These are phyloP conservation scores for Microthlaspi erraticum DNA, from an alignment of 345 rosid genomes.

Conservation along the genomic window DNA sequence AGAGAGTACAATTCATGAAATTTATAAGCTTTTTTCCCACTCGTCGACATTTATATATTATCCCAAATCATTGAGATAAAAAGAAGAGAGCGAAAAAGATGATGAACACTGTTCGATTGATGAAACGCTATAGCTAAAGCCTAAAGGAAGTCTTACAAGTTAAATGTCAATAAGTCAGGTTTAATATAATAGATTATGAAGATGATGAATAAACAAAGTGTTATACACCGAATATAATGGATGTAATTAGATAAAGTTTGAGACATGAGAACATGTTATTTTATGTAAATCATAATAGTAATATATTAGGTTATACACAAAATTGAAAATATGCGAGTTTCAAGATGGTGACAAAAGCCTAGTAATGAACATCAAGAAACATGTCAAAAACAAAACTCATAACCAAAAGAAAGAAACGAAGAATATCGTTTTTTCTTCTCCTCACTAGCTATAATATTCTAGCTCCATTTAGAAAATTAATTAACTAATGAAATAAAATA, in stretches of 20 bases:
- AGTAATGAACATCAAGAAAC: constrained; percentile 30
- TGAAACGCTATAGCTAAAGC: constrained; percentile 16
- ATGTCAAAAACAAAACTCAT: constrained; percentile 38
- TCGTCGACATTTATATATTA: constrained; percentile 23
- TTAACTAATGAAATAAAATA: constrained; percentile 26
- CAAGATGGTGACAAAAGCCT: constrained; percentile 38
- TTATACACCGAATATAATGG: neutral
- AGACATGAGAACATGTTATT: constrained; percentile 27
- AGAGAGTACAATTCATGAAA: constrained; percentile 48
- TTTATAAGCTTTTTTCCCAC: constrained; percentile 36
- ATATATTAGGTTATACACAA: constrained; percentile 35
- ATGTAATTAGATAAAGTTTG: constrained; percentile 10
- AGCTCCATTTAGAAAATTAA: constrained; percentile 23
- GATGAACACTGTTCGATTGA: constrained; percentile 40
- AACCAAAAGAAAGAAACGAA: constrained; percentile 7
- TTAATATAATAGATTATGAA: constrained; percentile 19
- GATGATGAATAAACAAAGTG: constrained; percentile 4
- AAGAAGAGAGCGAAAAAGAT: neutral
- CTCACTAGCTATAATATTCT: constrained; percentile 33
- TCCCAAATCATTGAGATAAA: neutral
- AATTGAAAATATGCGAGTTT: constrained; percentile 31
- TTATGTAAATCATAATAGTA: constrained; percentile 32
- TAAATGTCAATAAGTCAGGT: constrained; percentile 8
- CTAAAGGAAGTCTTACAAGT: constrained; percentile 14
- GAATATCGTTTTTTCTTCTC: constrained; percentile 17